Evolutionary conservation across 306 rosid species (phyloP), one percentile per base, ranked within the genome.

Genomic region (Abrus pulchellus): DNA sequence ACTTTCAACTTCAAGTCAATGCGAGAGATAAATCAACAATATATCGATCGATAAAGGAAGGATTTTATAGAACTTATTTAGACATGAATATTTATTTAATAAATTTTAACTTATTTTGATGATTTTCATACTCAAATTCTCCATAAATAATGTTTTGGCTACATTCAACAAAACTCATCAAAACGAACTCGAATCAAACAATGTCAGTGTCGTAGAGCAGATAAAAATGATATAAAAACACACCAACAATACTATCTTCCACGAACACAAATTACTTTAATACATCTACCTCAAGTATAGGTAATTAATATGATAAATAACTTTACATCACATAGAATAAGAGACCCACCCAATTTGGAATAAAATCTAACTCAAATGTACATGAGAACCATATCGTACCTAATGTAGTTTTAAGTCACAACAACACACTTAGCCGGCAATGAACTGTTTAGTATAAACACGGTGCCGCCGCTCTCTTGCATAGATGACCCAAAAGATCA

Each of bases 391-490:
- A 41, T 13, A 76, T 53, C 9, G 44, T 52, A n/a, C 63, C 72
- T 61, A 62, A 32, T 52, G 36, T n/a, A 27, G 41, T 48, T 71
- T n/a, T 10, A 50, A 40, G 28, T 29, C 57, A 20, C 0, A 20
- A 20, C 84, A 82, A 82, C 81, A 76, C n/a, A 75, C 67, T 68
- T 84, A 9, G 9, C 89, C 65, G n/a, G 76, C 55, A 41, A 56
- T 29, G 78, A 70, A 76, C 75, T 81, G 83, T 52, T 93, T 95
- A 0, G 98, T 89, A 70, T 92, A 91, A 13, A 86, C 88, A 0
- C 98, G 97, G 49, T 95, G 99, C 33, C 94, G 87, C 63, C 98
- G 85, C 87, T 95, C 98, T 75, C 99, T 78, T 5, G 94, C 97
- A 59, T 93, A 95, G 79, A 95, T 83, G 12, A 95, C 97, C 99